Conservation (phyloP, 768 basidiomycete genomes). For the Russula lepida region DNA sequence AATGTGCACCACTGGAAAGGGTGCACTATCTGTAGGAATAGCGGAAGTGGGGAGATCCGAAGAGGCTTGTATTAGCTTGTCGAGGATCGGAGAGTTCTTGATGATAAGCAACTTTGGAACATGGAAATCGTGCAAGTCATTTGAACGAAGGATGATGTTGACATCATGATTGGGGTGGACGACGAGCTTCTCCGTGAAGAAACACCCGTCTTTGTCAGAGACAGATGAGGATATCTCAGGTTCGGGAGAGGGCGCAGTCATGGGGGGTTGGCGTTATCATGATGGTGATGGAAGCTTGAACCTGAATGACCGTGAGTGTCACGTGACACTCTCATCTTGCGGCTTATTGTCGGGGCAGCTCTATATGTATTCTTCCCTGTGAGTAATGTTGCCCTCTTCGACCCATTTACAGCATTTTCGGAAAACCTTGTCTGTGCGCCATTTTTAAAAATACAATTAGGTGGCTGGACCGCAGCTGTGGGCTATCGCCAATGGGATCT, state of each 20-base stretch:
- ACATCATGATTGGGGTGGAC: conserved; percentile 33
- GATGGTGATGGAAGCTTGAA: no score
- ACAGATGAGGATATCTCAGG: background rate
- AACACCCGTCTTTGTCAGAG: background rate
- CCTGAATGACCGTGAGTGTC: no score
- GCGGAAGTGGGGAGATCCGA: background rate
- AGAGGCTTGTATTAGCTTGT: conserved; percentile 20
- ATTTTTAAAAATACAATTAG: no score
- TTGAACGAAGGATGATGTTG: conserved; percentile 36
- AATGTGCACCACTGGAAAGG: background rate
- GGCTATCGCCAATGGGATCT: no score
- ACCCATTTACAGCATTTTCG: no score
- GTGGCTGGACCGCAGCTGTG: no score
- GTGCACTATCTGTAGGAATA: background rate
- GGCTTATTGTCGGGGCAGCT: no score
- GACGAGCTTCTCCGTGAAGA: conserved; percentile 21
- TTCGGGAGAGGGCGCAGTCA: background rate
- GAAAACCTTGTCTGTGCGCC: no score
- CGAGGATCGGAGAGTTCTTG: conserved; percentile 36
- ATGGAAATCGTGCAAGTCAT: conserved; percentile 36
- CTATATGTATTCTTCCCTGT: no score
- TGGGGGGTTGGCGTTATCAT: no score
- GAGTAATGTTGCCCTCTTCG: no score
- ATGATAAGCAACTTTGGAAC: conserved; percentile 36
- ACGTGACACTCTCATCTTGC: no score